Base-by-base conservation (phyloP, 805 yeast species). In the Metschnikowia continentalis region DNA sequence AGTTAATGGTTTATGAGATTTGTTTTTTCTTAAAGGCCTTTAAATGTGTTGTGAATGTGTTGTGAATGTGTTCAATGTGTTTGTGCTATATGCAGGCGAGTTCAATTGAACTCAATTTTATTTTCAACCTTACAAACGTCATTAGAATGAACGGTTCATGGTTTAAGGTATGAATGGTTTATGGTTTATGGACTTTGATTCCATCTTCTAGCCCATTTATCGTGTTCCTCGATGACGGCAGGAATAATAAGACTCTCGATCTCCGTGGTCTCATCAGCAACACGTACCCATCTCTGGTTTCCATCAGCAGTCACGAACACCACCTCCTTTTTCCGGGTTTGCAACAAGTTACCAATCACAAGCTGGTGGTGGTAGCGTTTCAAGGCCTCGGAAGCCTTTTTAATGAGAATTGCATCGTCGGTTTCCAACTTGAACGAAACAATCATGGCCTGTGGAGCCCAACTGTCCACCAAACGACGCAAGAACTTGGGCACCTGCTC, bases 401-500 rank as follows among this genome's bases (percentile, higher is more conserved):
- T 74, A 43, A 90, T 76, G 55, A 94, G 72, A 22, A 94, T 80
- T 7, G 72, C 58, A 50, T 70, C 65, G 66, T 94, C 99, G 0
- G 99, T 94, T 64, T 94, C 99, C 47, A 94, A 77, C 67, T 94
- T 94, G 72, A 94, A 94, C 15, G 96, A 88, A 0, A 92, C 87
- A 51, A 94, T 89, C 96, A 90, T 88, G 1, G 97, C 95, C 11
- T 84, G 81, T 2, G 95, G 96, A 0, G 96, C 96, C 99, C 99
- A 94, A 10, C 83, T 79, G 56, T 89, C 95, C 1, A 91, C 97
- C 54, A 94, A 72, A 50, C 96, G 76, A 56, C 89, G 81, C 61
- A 94, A 77, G 60, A 94, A 92, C 64, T 94, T 94, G 17, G 99
- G 99, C 3, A 94, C 99, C 4, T 96, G 98, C 64, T 92, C 97